Evolutionary conservation across 2,329 filamentous ascomycete genomes (phyloP), one percentile per base, ranked within the genome.

Genomic region (Xylaria sp.): DNA sequence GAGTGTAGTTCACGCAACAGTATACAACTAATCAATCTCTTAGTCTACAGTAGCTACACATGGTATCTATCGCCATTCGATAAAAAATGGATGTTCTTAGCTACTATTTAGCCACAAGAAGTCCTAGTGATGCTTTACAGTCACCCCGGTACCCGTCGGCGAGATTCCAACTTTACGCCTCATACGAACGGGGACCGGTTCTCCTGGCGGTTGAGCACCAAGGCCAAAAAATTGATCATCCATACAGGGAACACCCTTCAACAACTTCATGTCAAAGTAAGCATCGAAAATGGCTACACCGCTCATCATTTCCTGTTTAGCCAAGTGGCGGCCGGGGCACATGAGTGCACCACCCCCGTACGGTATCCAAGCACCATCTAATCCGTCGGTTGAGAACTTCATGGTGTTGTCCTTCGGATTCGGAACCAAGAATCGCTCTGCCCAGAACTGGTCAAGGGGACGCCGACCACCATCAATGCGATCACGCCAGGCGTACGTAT

Each of bases 261-360:
- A 18, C 23, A 58, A n/a, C 40, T 63, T 53, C 60, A 63, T 63
- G 5, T 63, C 60, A 64, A 66, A 55, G 51, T 69, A 29, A 60
- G 50, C 27, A 64, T 37, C 60, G 16, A 63, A 63, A 5, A 65
- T 44, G 18, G 63, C 63, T 21, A 65, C 63, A 21, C 63, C 42
- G 54, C 42, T 55, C 63, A 65, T 65, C 72, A 65, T 73, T 57
- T 65, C 27, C 65, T 68, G 65, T 23, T 72, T 73, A 3, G 69
- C 72, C 12, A 70, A 48, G 37, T 72, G 65, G 21, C 72, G 67
- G 16, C 70, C 70, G 6, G 69, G 72, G 44, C 72, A 73, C 62
- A 73, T 71, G 27, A 61, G 69, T 1, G 70, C 44, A 8, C 72
- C 72, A 5, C 68, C 70, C 5, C 72, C 72, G 55, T 64, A 72